Base-by-base conservation (phyloP, 257 asterid species). In the Salvia hispanica region DNA sequence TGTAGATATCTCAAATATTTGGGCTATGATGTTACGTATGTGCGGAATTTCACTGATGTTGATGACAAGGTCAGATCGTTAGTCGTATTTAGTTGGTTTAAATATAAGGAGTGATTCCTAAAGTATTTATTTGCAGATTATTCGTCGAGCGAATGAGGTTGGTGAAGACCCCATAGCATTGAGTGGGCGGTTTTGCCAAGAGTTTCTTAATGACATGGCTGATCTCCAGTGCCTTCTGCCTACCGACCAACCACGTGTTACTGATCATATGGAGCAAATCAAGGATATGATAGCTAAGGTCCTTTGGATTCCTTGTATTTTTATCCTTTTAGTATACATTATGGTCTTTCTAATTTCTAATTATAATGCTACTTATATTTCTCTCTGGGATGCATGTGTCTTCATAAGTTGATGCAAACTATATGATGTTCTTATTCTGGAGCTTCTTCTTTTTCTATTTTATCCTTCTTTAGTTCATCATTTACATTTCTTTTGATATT, bases 21-120 rank as follows among this genome's bases (percentile, higher is more conserved):
- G 84, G 95, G 92, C 45, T 89, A 87, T 68, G 95, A 89, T 50
- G 98, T 92, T 69, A 75, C 77, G 62, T 92, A 89, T 79, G 95
- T 89, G n/a, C 90, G 95, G 72, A 92, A 92, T 79, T 92, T 87
- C 82, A 92, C 96, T 6, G 95, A 92, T 72, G 92, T 89, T 33
- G 98, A 92, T 78, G 95, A 92, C 81, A 92, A 92, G 98, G 96
- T 85, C 73, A 86, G 86, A 74, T 54, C 6, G 6, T 37, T 6
- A 58, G 33, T 42, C 36, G 51, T 48, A 18, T 52, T 52, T 51
- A 9, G 9, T 4, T 55, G 21, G 15, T 36, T 45, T 45, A 18
- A 25, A n/a, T 42, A 53, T 44, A 45, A 44, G 28, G 50, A 34
- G 44, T 74, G 61, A 62, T 59, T 9, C 57, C 48, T 73, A 74